Conservation (phyloP, 2,329 filamentous ascomycete species). For the Tricladium varicosporioides region DNA sequence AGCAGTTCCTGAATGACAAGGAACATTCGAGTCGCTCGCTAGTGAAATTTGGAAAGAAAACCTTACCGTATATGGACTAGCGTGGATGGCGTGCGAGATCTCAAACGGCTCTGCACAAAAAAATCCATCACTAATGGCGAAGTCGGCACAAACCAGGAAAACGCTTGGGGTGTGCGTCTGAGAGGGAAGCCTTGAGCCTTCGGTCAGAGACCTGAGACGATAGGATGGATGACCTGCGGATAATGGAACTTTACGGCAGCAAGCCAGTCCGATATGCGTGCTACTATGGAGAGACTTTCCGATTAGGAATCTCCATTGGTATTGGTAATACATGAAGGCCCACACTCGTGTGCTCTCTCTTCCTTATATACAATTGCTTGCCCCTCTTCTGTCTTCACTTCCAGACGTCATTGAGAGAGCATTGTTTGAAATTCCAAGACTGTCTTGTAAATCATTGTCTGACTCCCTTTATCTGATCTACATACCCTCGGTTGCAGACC, state of each 20-base stretch:
- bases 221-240: not conserved
- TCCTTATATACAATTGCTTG: conserved; percentile 2
- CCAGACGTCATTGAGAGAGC: not conserved
- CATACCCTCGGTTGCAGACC: not conserved
- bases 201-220: not conserved
- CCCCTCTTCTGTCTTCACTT: not conserved
- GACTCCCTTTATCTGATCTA: not conserved
- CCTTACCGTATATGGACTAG: not conserved
- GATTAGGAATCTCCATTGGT: conserved; percentile 9
- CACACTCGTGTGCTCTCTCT: not conserved
- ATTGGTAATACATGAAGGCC: conserved; percentile 1
- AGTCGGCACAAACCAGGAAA: not conserved
- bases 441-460: not conserved
- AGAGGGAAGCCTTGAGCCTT: not conserved
- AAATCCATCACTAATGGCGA: conserved; percentile 9
- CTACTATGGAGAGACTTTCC: not conserved
- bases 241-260: not conserved
- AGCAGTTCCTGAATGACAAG: not conserved
- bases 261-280: not conserved
- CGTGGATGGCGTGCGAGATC: not conserved
- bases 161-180: not conserved
- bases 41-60: not conserved
- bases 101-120: not conserved
- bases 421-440: not conserved
- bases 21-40: not conserved